Conservation (phyloP, 345 rosid genomes). For the Eucalyptus sp. region DNA sequence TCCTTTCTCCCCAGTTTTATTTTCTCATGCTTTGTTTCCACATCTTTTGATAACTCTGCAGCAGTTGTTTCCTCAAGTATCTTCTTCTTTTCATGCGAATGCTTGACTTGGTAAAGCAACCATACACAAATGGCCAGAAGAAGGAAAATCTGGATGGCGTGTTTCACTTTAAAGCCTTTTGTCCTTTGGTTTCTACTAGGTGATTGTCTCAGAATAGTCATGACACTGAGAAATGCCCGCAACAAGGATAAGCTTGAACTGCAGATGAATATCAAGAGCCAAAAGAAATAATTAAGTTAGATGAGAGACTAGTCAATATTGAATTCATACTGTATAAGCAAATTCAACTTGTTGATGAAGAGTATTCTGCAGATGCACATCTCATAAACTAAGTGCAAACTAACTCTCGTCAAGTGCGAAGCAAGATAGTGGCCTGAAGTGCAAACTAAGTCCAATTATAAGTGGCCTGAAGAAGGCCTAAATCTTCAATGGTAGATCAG, state of each 20-base stretch:
- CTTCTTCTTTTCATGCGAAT: slow-evolving; percentile 6
- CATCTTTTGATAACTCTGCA: neutral
- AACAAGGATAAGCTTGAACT: neutral
- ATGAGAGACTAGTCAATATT: neutral
- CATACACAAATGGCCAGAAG: slow-evolving; percentile 39
- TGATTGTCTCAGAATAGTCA: slow-evolving; percentile 20
- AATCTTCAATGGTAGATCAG: neutral
- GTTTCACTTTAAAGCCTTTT: slow-evolving; percentile 52
- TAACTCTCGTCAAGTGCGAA: neutral
- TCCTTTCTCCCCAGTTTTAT: slow-evolving; percentile 45
- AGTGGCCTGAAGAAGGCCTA: neutral
- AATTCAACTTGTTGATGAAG: neutral
- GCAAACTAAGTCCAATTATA: neutral
- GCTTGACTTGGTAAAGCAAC: slow-evolving; percentile 47
- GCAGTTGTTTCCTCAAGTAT: neutral
- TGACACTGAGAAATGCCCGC: neutral
- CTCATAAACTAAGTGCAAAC: neutral
- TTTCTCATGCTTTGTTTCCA: neutral
- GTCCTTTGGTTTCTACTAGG: slow-evolving; percentile 33
- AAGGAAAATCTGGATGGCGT: slow-evolving; percentile 33
- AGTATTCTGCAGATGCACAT: neutral
- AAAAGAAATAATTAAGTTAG: neutral
- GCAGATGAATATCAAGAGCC: neutral
- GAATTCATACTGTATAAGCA: neutral
- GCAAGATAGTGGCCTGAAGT: neutral